Percentiles rank a stretch among this genome's conserved stretches.
phyloP scores from a whole-genome alignment of 345 rosid species.

The Aquilaria malaccensis region DNA sequence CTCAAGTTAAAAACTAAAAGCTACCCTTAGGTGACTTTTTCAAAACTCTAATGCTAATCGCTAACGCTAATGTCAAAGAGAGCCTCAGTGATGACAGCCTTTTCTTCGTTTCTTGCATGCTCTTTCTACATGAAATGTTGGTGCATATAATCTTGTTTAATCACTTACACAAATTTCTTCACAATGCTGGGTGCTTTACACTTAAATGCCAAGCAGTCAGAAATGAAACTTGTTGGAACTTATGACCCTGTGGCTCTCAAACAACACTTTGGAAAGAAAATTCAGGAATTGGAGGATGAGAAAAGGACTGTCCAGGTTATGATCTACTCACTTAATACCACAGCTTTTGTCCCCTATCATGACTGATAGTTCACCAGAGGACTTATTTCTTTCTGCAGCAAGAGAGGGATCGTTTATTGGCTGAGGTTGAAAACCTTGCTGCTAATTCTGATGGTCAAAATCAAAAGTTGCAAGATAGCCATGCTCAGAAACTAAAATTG shows the following conservation, averaged over 20 bases:
- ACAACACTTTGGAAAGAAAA: constrained; percentile 95
- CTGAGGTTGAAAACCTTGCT: constrained; percentile 85
- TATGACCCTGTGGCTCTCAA: constrained; percentile 63
- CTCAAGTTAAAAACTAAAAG: too few relatives aligned
- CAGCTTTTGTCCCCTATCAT: background rate
- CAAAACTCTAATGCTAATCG: too few relatives aligned
- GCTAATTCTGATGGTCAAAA: constrained; percentile 77
- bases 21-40: too few relatives aligned
- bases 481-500: constrained; percentile 73
- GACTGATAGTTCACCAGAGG: constrained; percentile 6
- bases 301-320: constrained; percentile 83
- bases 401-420: constrained; percentile 80
- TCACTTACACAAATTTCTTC: too few relatives aligned
- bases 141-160: background rate
- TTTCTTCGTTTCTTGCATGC: too few relatives aligned
- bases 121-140: background rate
- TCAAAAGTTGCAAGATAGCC: constrained; percentile 74
- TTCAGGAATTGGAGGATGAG: constrained; percentile 84
- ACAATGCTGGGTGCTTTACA: too few relatives aligned
- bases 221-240: constrained; percentile 89
- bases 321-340: constrained; percentile 4
- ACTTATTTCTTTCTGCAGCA: constrained; percentile 42
- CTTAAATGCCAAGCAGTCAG: constrained; percentile 47
- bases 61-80: too few relatives aligned
- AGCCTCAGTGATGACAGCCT: too few relatives aligned